Base-by-base conservation (phyloP, 208 protist species). In the Acanthamoeba triangularis region DNA sequence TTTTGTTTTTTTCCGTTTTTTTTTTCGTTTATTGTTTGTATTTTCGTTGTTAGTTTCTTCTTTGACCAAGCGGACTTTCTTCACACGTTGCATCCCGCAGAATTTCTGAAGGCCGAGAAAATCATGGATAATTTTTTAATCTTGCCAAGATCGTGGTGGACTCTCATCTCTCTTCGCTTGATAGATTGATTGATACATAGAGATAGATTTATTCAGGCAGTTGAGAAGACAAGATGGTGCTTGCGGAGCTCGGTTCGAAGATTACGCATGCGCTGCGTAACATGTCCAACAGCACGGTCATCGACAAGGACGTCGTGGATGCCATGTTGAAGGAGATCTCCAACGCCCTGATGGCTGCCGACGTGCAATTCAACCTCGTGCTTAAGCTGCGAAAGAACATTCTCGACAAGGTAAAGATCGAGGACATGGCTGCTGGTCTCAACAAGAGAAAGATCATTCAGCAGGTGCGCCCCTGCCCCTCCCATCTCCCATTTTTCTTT, bases 391-490 rank as follows among this genome's bases (percentile, higher is more conserved):
- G 99, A 76, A 97, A 99, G 28, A 98, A 97, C 93, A 98, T 99
- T 59, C 99, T 99, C 92, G 96, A 97, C 13, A 97, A 98, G 82
- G 96, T 99, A 13, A 98, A 99, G 69, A 97, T 99, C 28, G 97
- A 99, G 56, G 97, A 99, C 47, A 98, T 99, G 52, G 98, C 98
- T 3, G 97, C 97, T 14, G 99, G 99, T 20, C 69, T 99, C 30
- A 99, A 99, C 96, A 99, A 99, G 96, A 98, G 99, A 18, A 99
- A 99, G 95, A 97, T 99, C 76, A 98, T 99, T 30, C 98, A 99
- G 96, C 98, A 95, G 85, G 97, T 94, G 44, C 44, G 33, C 37
- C 49, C 1, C 54, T 91, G 61, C 33, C 65, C 44, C 37, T 67
- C 63, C 1, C 1, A 18, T 63, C 56, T 63, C 56, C 56, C 14